Percentiles rank a stretch among this genome's conserved stretches.
Evolutionary conservation across 148 eudicot species (phyloP).

Genomic region (Beta vulgaris): DNA sequence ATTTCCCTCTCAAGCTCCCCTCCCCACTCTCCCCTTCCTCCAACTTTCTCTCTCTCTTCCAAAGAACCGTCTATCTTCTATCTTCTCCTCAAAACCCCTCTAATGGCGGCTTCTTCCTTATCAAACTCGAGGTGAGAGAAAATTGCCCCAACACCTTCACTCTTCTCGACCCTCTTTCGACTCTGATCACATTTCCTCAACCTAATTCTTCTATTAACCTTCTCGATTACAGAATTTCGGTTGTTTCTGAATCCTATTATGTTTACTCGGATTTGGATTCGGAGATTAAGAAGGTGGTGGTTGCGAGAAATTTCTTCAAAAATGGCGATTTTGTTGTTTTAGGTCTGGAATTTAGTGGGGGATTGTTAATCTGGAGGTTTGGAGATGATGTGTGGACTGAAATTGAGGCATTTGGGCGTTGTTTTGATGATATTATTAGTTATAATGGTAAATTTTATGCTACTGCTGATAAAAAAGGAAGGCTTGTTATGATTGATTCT

Average conservation of each 20-base stretch:
- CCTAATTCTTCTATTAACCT: not conserved
- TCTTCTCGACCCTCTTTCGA: conserved; percentile 7
- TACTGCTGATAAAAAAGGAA: conserved; percentile 21
- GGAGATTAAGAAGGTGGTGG: conserved; percentile 3
- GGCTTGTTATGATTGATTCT: conserved; percentile 23
- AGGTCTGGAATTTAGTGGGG: conserved; percentile 5
- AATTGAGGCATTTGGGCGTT: not conserved
- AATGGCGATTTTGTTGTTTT: conserved; percentile 16
- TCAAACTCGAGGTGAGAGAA: not conserved
- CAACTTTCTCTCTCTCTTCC: not conserved
- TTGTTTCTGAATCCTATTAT: not conserved
- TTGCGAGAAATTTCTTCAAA: not conserved
- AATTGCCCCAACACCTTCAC: not conserved
- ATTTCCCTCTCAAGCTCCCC: conserved; percentile 6
- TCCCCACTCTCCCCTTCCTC: not conserved
- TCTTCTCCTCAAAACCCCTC: not conserved
- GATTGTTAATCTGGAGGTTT: conserved; percentile 1
- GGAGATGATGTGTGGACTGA: conserved; percentile 20
- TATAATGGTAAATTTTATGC: conserved; percentile 25
- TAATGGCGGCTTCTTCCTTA: not conserved
- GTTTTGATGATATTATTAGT: conserved; percentile 17
- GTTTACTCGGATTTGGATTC: not conserved
- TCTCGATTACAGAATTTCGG: not conserved
- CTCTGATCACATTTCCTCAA: not conserved
- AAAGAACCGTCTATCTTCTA: not conserved